Evolutionary conservation across 495 filamentous ascomycete species (phyloP), one percentile per base, ranked within the genome.

Genomic region (Aspergillus kassunensis): DNA sequence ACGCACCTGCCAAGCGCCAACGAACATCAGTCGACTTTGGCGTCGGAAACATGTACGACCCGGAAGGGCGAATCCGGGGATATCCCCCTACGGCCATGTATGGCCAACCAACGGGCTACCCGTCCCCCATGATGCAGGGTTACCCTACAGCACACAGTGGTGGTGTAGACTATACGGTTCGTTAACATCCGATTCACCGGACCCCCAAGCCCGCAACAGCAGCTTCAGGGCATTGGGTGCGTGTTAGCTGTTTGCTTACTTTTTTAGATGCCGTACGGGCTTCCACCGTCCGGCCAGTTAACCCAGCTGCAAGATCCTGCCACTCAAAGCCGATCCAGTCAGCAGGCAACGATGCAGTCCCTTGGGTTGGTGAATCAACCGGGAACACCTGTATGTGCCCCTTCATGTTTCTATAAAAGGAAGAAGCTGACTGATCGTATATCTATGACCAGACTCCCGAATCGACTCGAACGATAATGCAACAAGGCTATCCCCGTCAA

Each of bases 1-100:
- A 72, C 42, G 60, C 52, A 23, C 63, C 71, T 13, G 61, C 66
- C 37, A 76, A 76, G 47, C 71, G 73, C 19, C 63, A 69, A 45
- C 70, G 73, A 10, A 74, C 73, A 8, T 74, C 73, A 12, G 61
- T 73, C n/a, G 73, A 76, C 37, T 69, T 68, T 56, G 69, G 69
- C 20, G 59, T 61, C n/a, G 62, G 69, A 47, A 58, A 53, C 47
- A 59, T 76, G 16, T 76, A 72, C 45, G 73, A 76, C 12, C 16
- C 63, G 7, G 73, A 76, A 24, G 55, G 60, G 35, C 63, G 73
- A 11, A 71, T 73, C 61, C 72, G 68, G 37, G 55, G 70, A 4
- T 76, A 76, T 52, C 57, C 62, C 13, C 73, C 68, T 15, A 47
- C 69, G 15, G 31, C 69, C 11, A 65, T 76, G 58, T 76, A 76